A percentile compares a stretch with the other conserved stretches of the same genome.
Conservation (phyloP, 768 basidiomycete species). For the Pisolithus tinctorius region DNA sequence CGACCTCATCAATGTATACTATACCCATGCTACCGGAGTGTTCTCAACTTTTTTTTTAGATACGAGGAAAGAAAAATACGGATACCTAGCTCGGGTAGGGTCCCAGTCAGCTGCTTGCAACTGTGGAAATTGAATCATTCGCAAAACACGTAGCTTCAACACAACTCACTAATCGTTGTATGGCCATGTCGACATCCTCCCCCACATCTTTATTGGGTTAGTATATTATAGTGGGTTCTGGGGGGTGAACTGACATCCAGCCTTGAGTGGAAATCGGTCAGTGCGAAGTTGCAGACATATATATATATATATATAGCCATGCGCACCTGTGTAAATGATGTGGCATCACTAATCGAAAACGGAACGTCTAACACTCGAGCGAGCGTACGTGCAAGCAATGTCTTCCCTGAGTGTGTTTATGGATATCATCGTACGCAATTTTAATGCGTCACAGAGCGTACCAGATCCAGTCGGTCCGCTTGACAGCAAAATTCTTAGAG, state of each 20-base stretch:
- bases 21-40: conserved; percentile 68
- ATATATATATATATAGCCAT: not conserved
- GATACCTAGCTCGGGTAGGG: conserved; percentile 73
- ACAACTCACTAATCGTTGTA: conserved; percentile 66
- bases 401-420: conserved; percentile 57
- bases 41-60: conserved; percentile 4
- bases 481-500: conserved; percentile 5
- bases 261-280: conserved; percentile 34
- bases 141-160: not conserved
- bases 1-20: conserved; percentile 93
- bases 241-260: conserved; percentile 54
- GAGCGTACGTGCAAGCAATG: conserved; percentile 84
- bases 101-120: conserved; percentile 90
- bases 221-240: not conserved
- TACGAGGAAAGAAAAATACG: not conserved
- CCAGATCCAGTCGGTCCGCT: conserved; percentile 87
- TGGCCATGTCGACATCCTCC: conserved; percentile 91
- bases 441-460: conserved; percentile 24
- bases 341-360: conserved; percentile 91
- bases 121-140: conserved; percentile 30
- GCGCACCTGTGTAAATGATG: conserved; percentile 82
- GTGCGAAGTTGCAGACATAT: not conserved
- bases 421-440: not conserved
- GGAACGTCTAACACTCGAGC: conserved; percentile 89
- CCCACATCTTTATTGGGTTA: conserved; percentile 64